Evolutionary conservation across 1,284 basidiomycete species (phyloP).

Genomic region (Grifola frondosa): DNA sequence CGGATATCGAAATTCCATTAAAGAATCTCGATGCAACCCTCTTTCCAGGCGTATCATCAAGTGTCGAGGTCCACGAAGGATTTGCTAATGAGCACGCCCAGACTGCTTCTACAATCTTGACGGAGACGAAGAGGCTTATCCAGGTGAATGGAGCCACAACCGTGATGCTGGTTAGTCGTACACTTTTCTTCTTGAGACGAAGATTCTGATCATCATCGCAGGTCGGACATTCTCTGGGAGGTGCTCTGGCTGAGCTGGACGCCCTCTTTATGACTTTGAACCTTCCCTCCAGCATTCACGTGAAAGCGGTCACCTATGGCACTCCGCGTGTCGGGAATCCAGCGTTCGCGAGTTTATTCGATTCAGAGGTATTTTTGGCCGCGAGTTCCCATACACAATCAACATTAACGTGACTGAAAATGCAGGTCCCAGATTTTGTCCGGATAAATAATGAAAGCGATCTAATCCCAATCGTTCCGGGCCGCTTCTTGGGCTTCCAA

Average conservation of each 20-base stretch:
- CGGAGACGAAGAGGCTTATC: conserved; percentile 39
- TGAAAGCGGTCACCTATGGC: conserved; percentile 40
- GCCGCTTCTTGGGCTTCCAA: conserved; percentile 38
- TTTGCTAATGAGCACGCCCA: conserved; percentile 47
- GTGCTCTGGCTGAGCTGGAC: conserved; percentile 41
- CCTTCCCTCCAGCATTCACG: conserved; percentile 32
- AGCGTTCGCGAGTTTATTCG: conserved; percentile 33
- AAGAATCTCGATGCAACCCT: conserved; percentile 38
- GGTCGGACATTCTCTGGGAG: conserved; percentile 42
- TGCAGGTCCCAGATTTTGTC: conserved; percentile 32
- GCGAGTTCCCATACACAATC: neutral
- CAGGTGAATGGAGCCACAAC: conserved; percentile 30
- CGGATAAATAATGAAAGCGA: conserved; percentile 40
- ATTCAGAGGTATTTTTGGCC: conserved; percentile 23
- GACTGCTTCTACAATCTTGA: conserved; percentile 39
- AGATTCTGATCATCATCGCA: conserved; percentile 6
- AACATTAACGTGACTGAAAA: neutral
- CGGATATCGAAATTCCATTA: conserved; percentile 42
- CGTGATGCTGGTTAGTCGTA: conserved; percentile 35
- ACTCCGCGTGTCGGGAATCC: conserved; percentile 40
- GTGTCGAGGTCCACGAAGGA: conserved; percentile 45
- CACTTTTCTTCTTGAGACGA: neutral
- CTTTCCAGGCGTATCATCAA: conserved; percentile 46
- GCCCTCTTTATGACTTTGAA: conserved; percentile 36
- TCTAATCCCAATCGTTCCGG: conserved; percentile 41